Base-by-base conservation (phyloP, 2,329 filamentous ascomycete species). In the Verticillium isaacii region DNA sequence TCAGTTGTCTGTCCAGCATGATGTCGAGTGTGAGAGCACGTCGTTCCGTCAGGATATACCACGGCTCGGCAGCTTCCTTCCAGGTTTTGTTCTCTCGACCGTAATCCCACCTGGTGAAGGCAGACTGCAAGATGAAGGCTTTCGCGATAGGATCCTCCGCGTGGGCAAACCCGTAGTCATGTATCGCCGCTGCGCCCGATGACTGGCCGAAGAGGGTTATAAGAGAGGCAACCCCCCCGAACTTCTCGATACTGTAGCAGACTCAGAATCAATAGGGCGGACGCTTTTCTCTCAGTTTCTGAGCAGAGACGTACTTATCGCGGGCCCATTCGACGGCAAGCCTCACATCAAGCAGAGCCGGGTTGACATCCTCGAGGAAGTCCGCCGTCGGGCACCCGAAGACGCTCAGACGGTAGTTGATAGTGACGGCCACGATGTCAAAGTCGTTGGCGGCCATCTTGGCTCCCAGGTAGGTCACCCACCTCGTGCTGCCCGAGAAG, bases 121-220 rank as follows among this genome's bases (percentile, higher is more conserved):
- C 19, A 17, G 55, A 57, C 32, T 57, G 55, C 17, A 36, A 36
- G 34, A 36, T 36, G 34, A 36, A 36, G 56, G 37, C 37, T 23
- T 58, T 34, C 2, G 34, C 36, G 12, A 41, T 41, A 1, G 36
- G 37, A n/a, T 58, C 56, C 23, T 45, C 36, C 11, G 37, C 6
- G 17, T 37, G 29, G 2, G 36, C 36, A 23, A 25, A 37, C n/a
- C 25, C 56, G 19, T 41, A 45, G 23, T 41, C 37, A 19, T 58
- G 23, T 12, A 41, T 37, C n/a, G 36, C 36, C 11, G 14, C 56
- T 1, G 71, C 66, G 7, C 82, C 80, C 2, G 81, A 78, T 45
- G 78, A 80, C 68, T 81, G 76, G 9, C 81, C 81, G 66, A 77
- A 78, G 70, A 36, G 34, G 4, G 4, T 7, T 9, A 36, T 36